A percentile compares a stretch with the other conserved stretches of the same genome.
Conservation (phyloP, 2,329 filamentous ascomycete species). For the Orbilia brochopaga region DNA sequence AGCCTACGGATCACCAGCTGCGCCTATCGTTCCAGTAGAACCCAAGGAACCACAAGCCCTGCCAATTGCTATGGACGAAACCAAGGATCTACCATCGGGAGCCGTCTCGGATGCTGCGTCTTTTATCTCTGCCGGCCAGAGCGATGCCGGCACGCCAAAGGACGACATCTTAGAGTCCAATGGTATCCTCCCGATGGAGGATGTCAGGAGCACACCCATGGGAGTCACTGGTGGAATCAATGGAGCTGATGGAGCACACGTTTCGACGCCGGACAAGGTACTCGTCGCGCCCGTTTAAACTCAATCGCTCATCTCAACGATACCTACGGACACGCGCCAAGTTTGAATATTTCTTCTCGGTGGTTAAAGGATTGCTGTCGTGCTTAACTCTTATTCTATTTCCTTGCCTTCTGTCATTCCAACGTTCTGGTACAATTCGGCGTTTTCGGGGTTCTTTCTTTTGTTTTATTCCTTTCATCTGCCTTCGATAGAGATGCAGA, state of each 20-base stretch:
- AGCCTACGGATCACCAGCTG: conserved; percentile 26
- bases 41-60: conserved; percentile 18
- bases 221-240: conserved; percentile 14
- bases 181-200: conserved; percentile 37
- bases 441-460: conserved; percentile 27
- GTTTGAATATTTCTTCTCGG: no score
- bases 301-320: not conserved
- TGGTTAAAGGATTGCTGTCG: no score
- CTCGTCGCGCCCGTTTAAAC: conserved; percentile 33
- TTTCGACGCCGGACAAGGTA: conserved; percentile 24
- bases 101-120: conserved; percentile 37
- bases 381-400: no score
- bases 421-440: conserved; percentile 7
- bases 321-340: no score
- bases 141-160: conserved; percentile 42
- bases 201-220: conserved; percentile 25
- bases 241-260: conserved; percentile 30
- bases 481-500: conserved; percentile 18
- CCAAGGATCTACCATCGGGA: conserved; percentile 19
- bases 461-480: conserved; percentile 2
- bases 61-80: conserved; percentile 11
- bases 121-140: conserved; percentile 31
- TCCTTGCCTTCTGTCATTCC: not conserved
- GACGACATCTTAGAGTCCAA: conserved; percentile 24
- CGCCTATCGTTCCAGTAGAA: conserved; percentile 9